phyloP scores from a whole-genome alignment of 768 basidiomycete genomes.

The Podaxis sp. region DNA sequence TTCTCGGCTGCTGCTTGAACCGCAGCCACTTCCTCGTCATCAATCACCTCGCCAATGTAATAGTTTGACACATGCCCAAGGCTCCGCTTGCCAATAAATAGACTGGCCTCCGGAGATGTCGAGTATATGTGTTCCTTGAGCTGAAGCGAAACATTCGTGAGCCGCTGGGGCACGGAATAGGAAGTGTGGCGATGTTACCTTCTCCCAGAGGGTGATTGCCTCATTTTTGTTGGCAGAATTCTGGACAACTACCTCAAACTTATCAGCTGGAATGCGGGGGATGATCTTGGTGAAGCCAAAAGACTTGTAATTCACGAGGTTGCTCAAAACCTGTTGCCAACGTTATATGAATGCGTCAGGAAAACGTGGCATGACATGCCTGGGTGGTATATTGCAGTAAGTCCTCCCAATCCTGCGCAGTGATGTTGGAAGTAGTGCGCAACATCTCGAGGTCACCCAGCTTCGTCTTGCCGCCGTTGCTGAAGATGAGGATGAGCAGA shows the following conservation, averaged over 20 bases:
- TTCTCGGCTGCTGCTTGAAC: slow-evolving; percentile 76
- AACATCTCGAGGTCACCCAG: slow-evolving; percentile 54
- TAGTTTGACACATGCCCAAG: slow-evolving; percentile 82
- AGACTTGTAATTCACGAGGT: slow-evolving; percentile 70
- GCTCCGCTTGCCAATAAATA: slow-evolving; percentile 76
- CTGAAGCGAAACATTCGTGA: slow-evolving; percentile 28
- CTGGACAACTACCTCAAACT: slow-evolving; percentile 60
- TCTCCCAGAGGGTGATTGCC: slow-evolving; percentile 58
- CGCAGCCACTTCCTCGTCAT: slow-evolving; percentile 73
- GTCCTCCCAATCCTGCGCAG: slow-evolving; percentile 60
- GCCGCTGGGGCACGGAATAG: background rate
- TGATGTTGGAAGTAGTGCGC: slow-evolving; percentile 48
- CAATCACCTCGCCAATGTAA: slow-evolving; percentile 69
- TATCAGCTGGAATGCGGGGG: slow-evolving; percentile 58
- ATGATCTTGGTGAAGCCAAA: slow-evolving; percentile 88
- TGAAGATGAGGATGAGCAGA: slow-evolving; percentile 66
- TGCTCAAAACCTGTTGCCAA: slow-evolving; percentile 43
- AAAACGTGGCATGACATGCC: slow-evolving; percentile 32
- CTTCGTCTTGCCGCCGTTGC: slow-evolving; percentile 40
- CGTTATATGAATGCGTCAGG: background rate
- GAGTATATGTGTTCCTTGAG: slow-evolving; percentile 75
- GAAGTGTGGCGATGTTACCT: slow-evolving; percentile 32
- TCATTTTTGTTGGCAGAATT: slow-evolving; percentile 55
- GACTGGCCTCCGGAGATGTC: slow-evolving; percentile 52
- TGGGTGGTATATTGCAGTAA: slow-evolving; percentile 71